Evolutionary conservation across 2,329 filamentous ascomycete species (phyloP), one percentile per base, ranked within the genome.

Genomic region (Coniochaeta sp.): DNA sequence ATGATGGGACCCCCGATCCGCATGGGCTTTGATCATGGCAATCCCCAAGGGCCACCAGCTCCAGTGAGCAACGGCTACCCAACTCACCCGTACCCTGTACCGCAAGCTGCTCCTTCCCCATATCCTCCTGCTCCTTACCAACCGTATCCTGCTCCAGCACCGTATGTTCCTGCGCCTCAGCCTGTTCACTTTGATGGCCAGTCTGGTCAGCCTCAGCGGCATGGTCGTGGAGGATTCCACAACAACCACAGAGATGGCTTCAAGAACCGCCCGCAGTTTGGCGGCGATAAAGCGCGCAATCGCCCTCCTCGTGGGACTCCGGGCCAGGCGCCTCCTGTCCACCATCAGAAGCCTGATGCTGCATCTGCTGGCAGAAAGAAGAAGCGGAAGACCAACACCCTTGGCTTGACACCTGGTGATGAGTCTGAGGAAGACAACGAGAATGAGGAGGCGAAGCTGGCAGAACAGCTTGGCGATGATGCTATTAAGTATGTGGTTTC

Each of bases 351-450:
- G 75, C 75, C 78, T 81, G 78, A 81, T 75, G 74, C 75, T 67
- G 71, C 75, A 67, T 74, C 73, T 60, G 75, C 76, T 26, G 79
- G 78, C 61, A 88, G 87, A 71, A 88, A 87, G 72, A 90, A 89
- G 78, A 89, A 88, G 77, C 83, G 86, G 60, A 88, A 86, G 75
- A 85, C 84, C 42, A 89, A 89, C 65, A 87, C 86, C 1, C 79
- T 92, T 26, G 89, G 89, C 36, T 77, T 93, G 56, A 89, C 87
- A 9, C 87, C 88, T 17, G 84, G 83, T 30, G 81, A 85, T 65
- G 82, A 84, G 58, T 86, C 81, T 4, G 87, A 89, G 60, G 87
- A 89, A 55, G 85, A 87, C 59, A 84, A 89, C 62, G 78, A 84
- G 59, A 89, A 92, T 66, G 90, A 93, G 73, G 88, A 90, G 74